Base-by-base conservation (phyloP, 768 basidiomycete genomes). In the Boletus rubescentipes region DNA sequence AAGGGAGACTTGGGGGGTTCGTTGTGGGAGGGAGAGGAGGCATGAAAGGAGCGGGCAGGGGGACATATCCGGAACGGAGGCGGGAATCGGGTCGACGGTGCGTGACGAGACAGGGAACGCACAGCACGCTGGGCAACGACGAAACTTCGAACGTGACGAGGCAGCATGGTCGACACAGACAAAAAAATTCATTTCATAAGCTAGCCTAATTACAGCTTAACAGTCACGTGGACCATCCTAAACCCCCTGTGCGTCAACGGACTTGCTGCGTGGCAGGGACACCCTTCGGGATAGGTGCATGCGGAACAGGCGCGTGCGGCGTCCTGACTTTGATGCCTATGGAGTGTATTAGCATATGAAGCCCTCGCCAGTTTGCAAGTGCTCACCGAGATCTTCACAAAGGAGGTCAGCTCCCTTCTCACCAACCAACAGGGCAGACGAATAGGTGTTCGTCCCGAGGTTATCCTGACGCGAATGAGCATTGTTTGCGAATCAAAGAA, bases 1-100 rank as follows among this genome's bases (percentile, higher is more conserved):
- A 97, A 98, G 1, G 97, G 97, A 5, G 93, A 97, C 68, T 91
- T 92, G 5, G 90, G 89, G 5, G 81, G 69, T 62, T 92, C 89
- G 59, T 85, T 74, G 38, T 70, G 77, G 30, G 78, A 77, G 40
- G 79, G 75, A 36, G 86, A 74, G 29, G 89, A 87, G 29, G 88
- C 79, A 65, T 90, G 88, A 64, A 91, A 89, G 14, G 71, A 73
- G 46, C 64, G 64, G 26, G 57, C 55, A 9, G 62, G 30, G 11
- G 29, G 54, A 14, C 42, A 64, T 63, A 70, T 67, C 50, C 77
- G 75, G 36, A 72, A 60, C 14, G 71, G 57, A 14, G 65, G 53
- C 12, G 65, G 59, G 38, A 61, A 59, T 23, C 35, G 23, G n/a
- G 47, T 46, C 12, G 61, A 58, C 23, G 59, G 59, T 5, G 52